phyloP scores from a whole-genome alignment of 352 stramenopile species.

The Phytophthora pisi region DNA sequence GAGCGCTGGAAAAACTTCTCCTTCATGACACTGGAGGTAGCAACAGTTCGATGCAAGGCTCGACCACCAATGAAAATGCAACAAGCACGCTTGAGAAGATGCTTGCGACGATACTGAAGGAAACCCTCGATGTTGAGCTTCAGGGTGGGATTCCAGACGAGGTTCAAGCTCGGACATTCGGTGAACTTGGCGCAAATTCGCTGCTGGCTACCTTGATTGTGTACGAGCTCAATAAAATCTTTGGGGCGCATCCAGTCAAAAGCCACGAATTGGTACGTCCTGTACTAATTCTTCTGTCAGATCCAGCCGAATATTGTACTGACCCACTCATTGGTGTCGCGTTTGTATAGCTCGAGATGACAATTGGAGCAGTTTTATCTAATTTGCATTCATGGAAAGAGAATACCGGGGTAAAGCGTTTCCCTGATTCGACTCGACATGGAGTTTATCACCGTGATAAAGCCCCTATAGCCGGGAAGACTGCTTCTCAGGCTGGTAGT shows the following conservation, averaged over 20 bases:
- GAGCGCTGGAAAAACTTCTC: conserved; percentile 23
- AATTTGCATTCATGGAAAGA: neutral
- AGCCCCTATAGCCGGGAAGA: too few species aligned
- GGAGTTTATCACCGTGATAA: too few species aligned
- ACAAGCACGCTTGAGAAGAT: conserved; percentile 7
- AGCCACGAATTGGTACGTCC: conserved; percentile 34
- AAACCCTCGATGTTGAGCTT: conserved; percentile 14
- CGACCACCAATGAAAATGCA: neutral
- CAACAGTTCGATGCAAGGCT: neutral
- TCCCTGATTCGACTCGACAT: neutral
- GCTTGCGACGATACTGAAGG: conserved; percentile 13
- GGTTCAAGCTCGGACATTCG: conserved; percentile 31
- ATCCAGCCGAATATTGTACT: neutral
- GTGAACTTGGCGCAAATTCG: conserved; percentile 60
- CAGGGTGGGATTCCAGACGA: neutral
- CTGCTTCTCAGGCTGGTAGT: neutral
- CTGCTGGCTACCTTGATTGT: conserved; percentile 53
- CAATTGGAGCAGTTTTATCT: conserved; percentile 19
- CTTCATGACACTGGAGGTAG: neutral
- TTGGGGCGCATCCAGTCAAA: conserved; percentile 15
- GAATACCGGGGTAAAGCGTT: neutral
- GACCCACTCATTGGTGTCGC: neutral
- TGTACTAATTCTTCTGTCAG: neutral
- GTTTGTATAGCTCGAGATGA: conserved; percentile 30
- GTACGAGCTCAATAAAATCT: conserved; percentile 42